Evolutionary conservation across 352 stramenopile genomes (phyloP), one percentile per base, ranked within the genome.

Genomic region (Pythium dissotocum): DNA sequence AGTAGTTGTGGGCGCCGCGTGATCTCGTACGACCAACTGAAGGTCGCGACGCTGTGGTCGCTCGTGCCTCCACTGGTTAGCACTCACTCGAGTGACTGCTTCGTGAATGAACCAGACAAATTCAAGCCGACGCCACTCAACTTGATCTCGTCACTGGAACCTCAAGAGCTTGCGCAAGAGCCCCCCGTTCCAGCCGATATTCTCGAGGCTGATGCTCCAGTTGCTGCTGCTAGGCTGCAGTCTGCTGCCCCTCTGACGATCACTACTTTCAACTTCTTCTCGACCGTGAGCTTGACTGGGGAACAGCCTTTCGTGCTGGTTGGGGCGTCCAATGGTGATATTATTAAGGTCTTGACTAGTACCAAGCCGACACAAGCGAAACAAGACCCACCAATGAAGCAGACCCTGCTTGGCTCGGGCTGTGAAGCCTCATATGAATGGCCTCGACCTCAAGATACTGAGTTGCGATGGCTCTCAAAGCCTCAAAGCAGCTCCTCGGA

Each of bases 1-100:
- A 73, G 62, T 28, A 24, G 30, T 14, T 70, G 58, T 18, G 48
- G 54, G 24, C 57, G 53, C 3, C 35, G 52, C 14, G 26, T 79
- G 13, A 8, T 76, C 7, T 70, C 72, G 35, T 58, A 72, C 36
- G 71, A 86, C 38, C 63, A 73, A 4, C 69, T 77, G 36, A 53
- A 75, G 26, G 40, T 67, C 1, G 51, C 73, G 10, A 67, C 65
- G 10, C 70, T 86, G 30, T 78, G 73, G 57, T 73, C 67, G 55
- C 32, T 46, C 14, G 59, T 44, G 32, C 61, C 0, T 6, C 21
- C 52, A 58, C 57, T 33, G 30, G 21, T 26, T 24, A 63, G 21
- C 65, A 60, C 53, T 48, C 76, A 88, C 56, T 72, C 74, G 0
- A 70, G 62, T 28, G 71, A 81, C n/a, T 83, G 70, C 12, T 88